Conservation (phyloP, 148 eudicot genomes). For the Rhododendron vialii region DNA sequence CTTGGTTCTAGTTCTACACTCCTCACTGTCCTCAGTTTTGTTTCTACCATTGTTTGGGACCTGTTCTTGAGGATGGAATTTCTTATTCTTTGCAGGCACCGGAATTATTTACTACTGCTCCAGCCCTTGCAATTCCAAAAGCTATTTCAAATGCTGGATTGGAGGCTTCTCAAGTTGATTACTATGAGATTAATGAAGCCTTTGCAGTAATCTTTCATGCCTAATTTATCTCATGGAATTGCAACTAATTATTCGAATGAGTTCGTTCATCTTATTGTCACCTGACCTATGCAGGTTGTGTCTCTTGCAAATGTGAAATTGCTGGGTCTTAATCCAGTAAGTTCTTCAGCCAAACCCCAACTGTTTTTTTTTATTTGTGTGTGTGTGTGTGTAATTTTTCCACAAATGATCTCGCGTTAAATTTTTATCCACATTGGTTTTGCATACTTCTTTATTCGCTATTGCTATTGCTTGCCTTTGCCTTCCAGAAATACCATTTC, state of each 20-base stretch:
- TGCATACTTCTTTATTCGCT: neutral
- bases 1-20: neutral
- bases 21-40: neutral
- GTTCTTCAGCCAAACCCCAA: conserved; percentile 19
- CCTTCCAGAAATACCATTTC: neutral
- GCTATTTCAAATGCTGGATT: conserved; percentile 87
- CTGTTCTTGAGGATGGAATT: conserved; percentile 9
- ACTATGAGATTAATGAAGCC: conserved; percentile 94
- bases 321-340: conserved; percentile 68
- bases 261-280: neutral
- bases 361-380: neutral
- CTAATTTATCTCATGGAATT: neutral
- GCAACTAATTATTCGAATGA: neutral
- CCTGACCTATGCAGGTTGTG: conserved; percentile 57
- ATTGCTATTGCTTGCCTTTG: neutral
- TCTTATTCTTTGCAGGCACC: conserved; percentile 53
- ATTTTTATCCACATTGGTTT: neutral
- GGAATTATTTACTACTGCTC: conserved; percentile 87
- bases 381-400: neutral
- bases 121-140: conserved; percentile 91
- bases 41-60: neutral
- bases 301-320: conserved; percentile 84
- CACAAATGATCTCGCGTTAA: neutral
- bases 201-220: conserved; percentile 59
- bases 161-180: conserved; percentile 82